Base-by-base conservation (phyloP, 768 basidiomycete genomes). In the Tricholoma sp. region DNA sequence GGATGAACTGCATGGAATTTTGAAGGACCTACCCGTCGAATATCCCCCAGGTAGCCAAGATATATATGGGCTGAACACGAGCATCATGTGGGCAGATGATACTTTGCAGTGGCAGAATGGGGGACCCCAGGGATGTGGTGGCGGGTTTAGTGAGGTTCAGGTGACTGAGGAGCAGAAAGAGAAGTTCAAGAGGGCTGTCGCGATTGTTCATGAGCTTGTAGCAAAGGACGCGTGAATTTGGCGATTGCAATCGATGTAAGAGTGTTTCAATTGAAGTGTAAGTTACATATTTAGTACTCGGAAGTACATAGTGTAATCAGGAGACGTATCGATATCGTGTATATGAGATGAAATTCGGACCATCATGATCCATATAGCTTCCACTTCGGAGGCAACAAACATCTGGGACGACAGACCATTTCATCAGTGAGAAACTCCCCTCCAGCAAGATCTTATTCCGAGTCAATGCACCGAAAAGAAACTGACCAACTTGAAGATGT, bases 131-230 rank as follows among this genome's bases (percentile, higher is more conserved):
- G 88, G 88, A 2, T 85, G 84, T 63, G 78, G 75, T 12, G 78
- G 78, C 4, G 87, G 80, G 9, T 50, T 18, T 6, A 83, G 82
- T 61, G 50, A 59, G 1, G 76, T 79, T 12, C 66, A 80, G 57
- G 71, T 84, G 11, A 82, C 82, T 24, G 78, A 75, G 11, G 83
- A 84, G 62, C 71, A 92, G 54, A 88, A 84, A 71, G 72, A 54
- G n/a, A 76, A 82, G 68, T 93, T 92, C 66, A 78, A 76, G 68
- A 70, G 84, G 15, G 91, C 88, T 2, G 82, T 91, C 1, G 80
- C 78, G 34, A 89, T 91, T 50, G 78, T 91, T 15, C 70, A 83
- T 37, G 65, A 76, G 57, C 67, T 88, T 56, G 80, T 76, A 7
- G 64, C 62, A 37, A 72, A 75, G 59, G 67, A 67, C 7, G 32